Percentiles rank a stretch among this genome's conserved stretches.
Conservation (phyloP, 73 alveolate species). For the Symbiodinium natans region DNA sequence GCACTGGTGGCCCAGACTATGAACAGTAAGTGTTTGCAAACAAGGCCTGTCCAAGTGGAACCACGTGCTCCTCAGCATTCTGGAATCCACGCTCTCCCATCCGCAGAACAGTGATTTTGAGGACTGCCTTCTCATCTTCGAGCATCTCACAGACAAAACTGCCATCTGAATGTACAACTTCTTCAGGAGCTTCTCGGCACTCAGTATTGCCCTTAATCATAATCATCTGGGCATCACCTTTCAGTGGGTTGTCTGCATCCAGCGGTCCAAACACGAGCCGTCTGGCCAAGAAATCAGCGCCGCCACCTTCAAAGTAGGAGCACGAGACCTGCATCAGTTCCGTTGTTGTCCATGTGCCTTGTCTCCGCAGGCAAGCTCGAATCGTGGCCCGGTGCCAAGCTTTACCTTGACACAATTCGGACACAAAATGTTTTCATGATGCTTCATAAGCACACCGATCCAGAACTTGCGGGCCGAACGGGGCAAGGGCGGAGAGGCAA, state of each 20-base stretch:
- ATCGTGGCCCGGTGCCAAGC: constrained; percentile 60
- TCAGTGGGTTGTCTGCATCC: background rate
- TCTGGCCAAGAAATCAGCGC: constrained; percentile 60
- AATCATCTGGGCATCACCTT: constrained; percentile 43
- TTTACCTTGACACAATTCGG: background rate
- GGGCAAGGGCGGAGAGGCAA: background rate
- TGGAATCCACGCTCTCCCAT: background rate
- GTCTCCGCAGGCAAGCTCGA: constrained; percentile 23
- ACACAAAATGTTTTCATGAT: background rate
- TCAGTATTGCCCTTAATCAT: constrained; percentile 28
- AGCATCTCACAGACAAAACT: constrained; percentile 1
- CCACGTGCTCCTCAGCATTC: background rate
- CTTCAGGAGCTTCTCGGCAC: background rate
- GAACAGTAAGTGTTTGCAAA: background rate
- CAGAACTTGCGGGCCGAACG: background rate
- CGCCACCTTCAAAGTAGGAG: constrained; percentile 55
- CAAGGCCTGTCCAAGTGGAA: background rate
- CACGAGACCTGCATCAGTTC: constrained; percentile 58
- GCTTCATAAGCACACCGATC: background rate
- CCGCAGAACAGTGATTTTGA: background rate
- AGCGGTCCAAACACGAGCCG: constrained; percentile 44
- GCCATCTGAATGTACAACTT: background rate
- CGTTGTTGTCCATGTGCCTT: constrained; percentile 15
- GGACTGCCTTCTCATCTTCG: background rate
- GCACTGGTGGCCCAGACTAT: background rate